Percentiles rank a stretch among this genome's conserved stretches.
phyloP scores from a whole-genome alignment of 2,329 filamentous ascomycete species.

The Talaromyces islandicus region DNA sequence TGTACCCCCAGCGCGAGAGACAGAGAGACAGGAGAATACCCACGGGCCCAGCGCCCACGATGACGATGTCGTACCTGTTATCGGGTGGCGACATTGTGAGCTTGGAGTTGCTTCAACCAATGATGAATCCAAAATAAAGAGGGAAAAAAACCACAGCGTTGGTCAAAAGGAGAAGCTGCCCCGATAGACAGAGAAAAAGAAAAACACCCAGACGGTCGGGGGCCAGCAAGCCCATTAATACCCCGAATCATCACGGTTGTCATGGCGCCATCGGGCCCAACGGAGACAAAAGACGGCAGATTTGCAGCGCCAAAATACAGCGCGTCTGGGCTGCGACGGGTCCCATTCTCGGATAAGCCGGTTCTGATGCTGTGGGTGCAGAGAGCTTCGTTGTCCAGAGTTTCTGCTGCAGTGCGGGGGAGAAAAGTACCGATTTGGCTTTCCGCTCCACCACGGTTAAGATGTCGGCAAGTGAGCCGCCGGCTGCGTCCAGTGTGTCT shows the following conservation, averaged over 20 bases:
- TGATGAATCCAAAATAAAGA: neutral
- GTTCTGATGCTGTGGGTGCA: neutral
- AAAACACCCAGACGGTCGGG: neutral
- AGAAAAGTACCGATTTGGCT: neutral
- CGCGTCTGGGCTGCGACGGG: neutral
- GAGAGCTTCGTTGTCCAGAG: neutral
- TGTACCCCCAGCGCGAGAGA: conserved; percentile 87
- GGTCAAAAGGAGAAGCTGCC: neutral
- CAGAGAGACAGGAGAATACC: conserved; percentile 83
- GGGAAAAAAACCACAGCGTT: neutral
- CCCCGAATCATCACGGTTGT: neutral
- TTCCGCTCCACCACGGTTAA: conserved; percentile 7
- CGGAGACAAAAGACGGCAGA: neutral
- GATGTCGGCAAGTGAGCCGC: conserved; percentile 12
- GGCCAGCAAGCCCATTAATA: neutral
- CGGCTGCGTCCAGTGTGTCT: neutral
- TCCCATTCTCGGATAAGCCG: neutral
- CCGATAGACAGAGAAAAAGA: neutral
- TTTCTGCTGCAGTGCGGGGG: neutral
- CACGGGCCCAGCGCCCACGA: conserved; percentile 83
- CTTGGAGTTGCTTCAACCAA: neutral
- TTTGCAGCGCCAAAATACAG: neutral
- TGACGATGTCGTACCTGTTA: conserved; percentile 60
- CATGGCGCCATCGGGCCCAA: neutral
- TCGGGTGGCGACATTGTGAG: conserved; percentile 6